phyloP scores from a whole-genome alignment of 1,284 basidiomycete genomes.

The Chondrostereum purpureum region DNA sequence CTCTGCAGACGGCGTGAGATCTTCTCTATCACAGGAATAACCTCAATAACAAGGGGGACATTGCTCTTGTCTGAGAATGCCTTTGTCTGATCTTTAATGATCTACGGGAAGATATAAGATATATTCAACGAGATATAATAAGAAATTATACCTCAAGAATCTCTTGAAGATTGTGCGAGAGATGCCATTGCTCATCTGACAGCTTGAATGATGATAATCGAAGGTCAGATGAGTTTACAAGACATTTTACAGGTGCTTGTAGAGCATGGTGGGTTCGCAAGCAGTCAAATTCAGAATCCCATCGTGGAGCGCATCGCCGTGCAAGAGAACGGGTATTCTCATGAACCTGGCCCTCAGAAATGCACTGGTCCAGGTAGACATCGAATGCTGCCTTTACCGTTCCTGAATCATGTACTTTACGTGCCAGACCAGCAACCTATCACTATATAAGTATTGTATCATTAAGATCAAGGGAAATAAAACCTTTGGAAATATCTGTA shows the following conservation, averaged over 20 bases:
- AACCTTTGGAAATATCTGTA: conserved; percentile 9
- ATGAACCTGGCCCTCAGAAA: too few species aligned
- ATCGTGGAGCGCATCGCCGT: conserved; percentile 6
- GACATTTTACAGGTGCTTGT: conserved; percentile 2
- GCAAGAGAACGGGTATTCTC: too few species aligned
- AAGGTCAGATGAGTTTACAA: conserved; percentile 3
- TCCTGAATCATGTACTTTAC: conserved; percentile 7
- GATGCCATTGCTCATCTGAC: conserved; percentile 6
- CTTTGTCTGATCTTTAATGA: conserved; percentile 6
- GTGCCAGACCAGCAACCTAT: conserved; percentile 9
- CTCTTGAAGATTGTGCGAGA: conserved; percentile 7
- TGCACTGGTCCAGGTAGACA: too few species aligned
- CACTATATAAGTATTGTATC: neutral
- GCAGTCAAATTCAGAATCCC: conserved; percentile 9
- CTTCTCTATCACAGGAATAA: conserved; percentile 5
- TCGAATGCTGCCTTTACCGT: conserved; percentile 6
- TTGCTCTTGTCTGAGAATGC: conserved; percentile 7
- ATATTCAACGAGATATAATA: too few species aligned
- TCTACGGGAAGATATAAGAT: neutral
- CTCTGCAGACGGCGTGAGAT: conserved; percentile 2
- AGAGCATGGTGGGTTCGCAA: conserved; percentile 5
- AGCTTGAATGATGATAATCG: conserved; percentile 9
- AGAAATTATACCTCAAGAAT: conserved; percentile 6
- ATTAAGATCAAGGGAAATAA: neutral
- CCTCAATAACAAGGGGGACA: conserved; percentile 4